Evolutionary conservation across 495 filamentous ascomycete genomes (phyloP).

Genomic region (Penicillium steckii): DNA sequence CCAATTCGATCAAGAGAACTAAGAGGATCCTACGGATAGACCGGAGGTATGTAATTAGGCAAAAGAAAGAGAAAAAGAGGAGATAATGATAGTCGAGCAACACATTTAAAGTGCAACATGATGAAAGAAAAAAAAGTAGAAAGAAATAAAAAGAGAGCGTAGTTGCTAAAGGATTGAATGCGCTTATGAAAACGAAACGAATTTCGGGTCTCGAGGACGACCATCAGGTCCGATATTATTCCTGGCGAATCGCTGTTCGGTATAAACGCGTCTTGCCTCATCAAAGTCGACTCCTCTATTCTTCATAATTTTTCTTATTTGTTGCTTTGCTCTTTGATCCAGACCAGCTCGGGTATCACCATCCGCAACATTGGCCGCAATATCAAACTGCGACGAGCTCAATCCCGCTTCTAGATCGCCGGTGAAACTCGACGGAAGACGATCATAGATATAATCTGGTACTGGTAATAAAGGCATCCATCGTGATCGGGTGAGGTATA

Average conservation of each 20-base stretch:
- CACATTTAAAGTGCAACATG: not conserved
- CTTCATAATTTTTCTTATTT: constrained; percentile 88
- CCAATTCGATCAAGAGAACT: too few relatives aligned
- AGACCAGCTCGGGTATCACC: constrained; percentile 78
- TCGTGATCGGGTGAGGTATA: constrained; percentile 74
- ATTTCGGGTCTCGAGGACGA: constrained; percentile 86
- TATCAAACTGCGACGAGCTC: constrained; percentile 76
- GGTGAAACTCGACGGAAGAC: constrained; percentile 69
- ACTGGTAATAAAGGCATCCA: constrained; percentile 68
- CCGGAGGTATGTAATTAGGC: too few relatives aligned
- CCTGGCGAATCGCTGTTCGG: constrained; percentile 77
- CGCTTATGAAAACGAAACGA: constrained; percentile 83
- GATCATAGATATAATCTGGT: constrained; percentile 66
- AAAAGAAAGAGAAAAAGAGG: too few relatives aligned
- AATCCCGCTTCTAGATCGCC: constrained; percentile 84
- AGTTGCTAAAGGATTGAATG: not conserved
- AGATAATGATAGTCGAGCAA: too few relatives aligned
- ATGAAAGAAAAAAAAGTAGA: not conserved
- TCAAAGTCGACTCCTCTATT: constrained; percentile 74
- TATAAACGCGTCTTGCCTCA: constrained; percentile 82
- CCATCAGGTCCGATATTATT: constrained; percentile 90
- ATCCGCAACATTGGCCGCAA: constrained; percentile 70
- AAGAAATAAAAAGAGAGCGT: not conserved
- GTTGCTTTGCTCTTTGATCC: constrained; percentile 72
- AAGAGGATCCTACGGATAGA: too few relatives aligned